Conservation (phyloP, 495 filamentous ascomycete genomes). For the Clohesyomyces aquaticus region DNA sequence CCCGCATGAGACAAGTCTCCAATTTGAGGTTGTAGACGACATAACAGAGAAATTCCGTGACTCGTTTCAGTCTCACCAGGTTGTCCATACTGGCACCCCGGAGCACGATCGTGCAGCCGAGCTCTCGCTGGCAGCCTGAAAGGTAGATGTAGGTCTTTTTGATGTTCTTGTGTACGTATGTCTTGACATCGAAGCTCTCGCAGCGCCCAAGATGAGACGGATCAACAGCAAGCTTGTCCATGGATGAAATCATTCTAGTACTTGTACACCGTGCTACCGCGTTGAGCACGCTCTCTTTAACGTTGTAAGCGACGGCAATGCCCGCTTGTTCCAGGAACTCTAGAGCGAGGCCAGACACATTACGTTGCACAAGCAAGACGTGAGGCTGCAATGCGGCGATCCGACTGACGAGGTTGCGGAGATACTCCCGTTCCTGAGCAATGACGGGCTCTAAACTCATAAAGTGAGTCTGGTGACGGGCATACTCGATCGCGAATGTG, state of each 20-base stretch:
- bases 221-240: constrained; percentile 87
- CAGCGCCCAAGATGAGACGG: constrained; percentile 79
- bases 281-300: constrained; percentile 92
- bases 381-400: constrained; percentile 84
- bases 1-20: constrained; percentile 93
- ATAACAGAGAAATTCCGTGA: constrained; percentile 98
- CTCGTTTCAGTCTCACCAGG: constrained; percentile 80
- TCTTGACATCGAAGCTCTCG: constrained; percentile 90
- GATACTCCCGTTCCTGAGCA: constrained; percentile 92
- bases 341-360: constrained; percentile 87
- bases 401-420: constrained; percentile 89
- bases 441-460: constrained; percentile 99
- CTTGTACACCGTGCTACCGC: constrained; percentile 90
- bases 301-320: constrained; percentile 91
- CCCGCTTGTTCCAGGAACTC: constrained; percentile 84
- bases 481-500: constrained; percentile 94
- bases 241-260: constrained; percentile 88
- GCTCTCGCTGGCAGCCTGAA: constrained; percentile 86
- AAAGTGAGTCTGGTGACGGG: constrained; percentile 91
- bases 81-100: constrained; percentile 74
- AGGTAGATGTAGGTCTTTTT: constrained; percentile 97
- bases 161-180: constrained; percentile 77
- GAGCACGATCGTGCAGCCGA: constrained; percentile 95
- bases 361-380: constrained; percentile 83
- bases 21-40: constrained; percentile 97